Evolutionary conservation across 2,329 filamentous ascomycete genomes (phyloP).

Genomic region (Claviceps lovelessii): DNA sequence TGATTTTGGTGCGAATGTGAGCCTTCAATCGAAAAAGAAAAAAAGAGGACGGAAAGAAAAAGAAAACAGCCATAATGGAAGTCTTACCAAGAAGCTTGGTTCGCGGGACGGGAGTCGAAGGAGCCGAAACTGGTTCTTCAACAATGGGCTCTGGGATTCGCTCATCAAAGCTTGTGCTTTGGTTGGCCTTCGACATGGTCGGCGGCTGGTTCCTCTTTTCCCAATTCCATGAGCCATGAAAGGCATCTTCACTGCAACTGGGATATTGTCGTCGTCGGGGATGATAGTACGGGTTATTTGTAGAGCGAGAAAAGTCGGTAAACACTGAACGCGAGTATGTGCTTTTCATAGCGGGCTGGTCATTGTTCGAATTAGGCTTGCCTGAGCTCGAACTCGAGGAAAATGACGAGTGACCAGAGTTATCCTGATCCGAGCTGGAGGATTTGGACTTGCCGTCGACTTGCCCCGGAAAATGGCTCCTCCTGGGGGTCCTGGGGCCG

Average conservation of each 20-base stretch:
- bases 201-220: neutral
- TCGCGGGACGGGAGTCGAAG: constrained; percentile 10
- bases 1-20: neutral
- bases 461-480: neutral
- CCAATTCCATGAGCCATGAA: constrained; percentile 1
- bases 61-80: neutral
- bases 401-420: neutral
- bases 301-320: constrained; percentile 15
- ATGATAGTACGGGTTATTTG: constrained; percentile 21
- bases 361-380: neutral
- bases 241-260: constrained; percentile 1
- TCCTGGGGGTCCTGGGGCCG: no score
- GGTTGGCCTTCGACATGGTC: neutral
- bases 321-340: constrained; percentile 2
- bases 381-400: neutral
- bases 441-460: neutral
- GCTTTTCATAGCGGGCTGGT: neutral
- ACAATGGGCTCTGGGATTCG: constrained; percentile 18
- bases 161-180: constrained; percentile 4
- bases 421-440: neutral
- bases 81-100: constrained; percentile 18
- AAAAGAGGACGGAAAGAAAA: neutral
- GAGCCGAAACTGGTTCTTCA: constrained; percentile 19
- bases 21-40: neutral
- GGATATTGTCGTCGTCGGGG: constrained; percentile 12